Evolutionary conservation across 768 basidiomycete species (phyloP), one percentile per base, ranked within the genome.

Genomic region (Hygrocybe coccinea): DNA sequence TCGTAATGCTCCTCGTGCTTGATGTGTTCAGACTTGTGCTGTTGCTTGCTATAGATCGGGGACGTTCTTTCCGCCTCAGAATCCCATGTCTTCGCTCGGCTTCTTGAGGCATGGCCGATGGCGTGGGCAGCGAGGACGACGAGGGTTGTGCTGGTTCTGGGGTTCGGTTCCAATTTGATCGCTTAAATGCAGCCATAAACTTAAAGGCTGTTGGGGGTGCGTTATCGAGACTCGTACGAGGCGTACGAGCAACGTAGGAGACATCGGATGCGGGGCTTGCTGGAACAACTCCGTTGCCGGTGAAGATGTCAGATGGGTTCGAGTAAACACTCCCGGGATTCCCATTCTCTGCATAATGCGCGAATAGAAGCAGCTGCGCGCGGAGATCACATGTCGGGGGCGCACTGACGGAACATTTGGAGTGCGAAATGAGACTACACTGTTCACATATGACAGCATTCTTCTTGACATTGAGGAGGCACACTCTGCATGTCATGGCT

Each of bases 401-500:
- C 1, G 91, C 87, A 57, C 86, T 83, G 35, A 70, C 62, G 0
- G 84, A 81, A 61, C 91, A 93, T 65, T 86, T 87, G 21, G 84
- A 73, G 68, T 97, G 95, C 22, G 87, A 83, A 58, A 97, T 89
- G 57, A 97, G 80, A 61, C 86, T 92, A 73, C 95, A 97, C 59
- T 86, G 84, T 38, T 87, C 85, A 65, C 95, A 97, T 6, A 97
- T 76, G 8, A 94, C 86, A 1, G 89, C 93, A 54, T 79, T 86
- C 71, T 88, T 92, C 78, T 91, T 94, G 62, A 91, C 87, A 57
- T 77, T 80, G 38, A 77, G 72, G 56, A 84, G 77, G 68, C 95
- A 97, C 14, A 97, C 86, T 37, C 91, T 81, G 71, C 95, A 97
- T 2, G 79, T 72, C 76, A 97, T 86, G 24, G 91, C 95, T 97